Evolutionary conservation across 2,329 filamentous ascomycete genomes (phyloP).

Genomic region (Penicillium decumbens): DNA sequence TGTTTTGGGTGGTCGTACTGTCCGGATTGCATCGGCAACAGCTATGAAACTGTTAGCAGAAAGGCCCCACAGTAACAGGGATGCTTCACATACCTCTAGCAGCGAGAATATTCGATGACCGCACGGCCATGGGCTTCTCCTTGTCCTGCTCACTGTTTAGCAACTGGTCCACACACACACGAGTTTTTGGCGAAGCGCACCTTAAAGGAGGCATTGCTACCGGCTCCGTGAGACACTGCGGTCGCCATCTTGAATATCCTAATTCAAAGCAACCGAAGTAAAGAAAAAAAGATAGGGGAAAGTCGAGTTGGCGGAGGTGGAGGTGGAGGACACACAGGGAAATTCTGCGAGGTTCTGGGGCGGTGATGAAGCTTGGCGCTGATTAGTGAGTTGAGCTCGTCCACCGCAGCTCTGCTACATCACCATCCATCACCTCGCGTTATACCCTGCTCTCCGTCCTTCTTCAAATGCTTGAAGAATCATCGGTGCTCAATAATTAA

Average conservation of each 20-base stretch:
- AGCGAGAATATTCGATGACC: conserved; percentile 93
- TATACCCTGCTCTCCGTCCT: conserved; percentile 19
- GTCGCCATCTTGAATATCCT: conserved; percentile 47
- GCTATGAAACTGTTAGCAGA: conserved; percentile 52
- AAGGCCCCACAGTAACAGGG: background rate
- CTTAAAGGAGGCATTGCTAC: conserved; percentile 64
- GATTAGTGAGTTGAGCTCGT: conserved; percentile 38
- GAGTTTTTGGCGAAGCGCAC: conserved; percentile 37
- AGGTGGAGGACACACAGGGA: conserved; percentile 30
- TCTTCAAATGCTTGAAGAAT: conserved; percentile 8
- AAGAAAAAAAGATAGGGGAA: conserved; percentile 20
- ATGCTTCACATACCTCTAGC: conserved; percentile 66
- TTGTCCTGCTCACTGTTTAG: conserved; percentile 60
- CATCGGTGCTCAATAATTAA: background rate
- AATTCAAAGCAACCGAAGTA: conserved; percentile 25
- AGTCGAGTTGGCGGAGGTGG: conserved; percentile 22
- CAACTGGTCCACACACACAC: conserved; percentile 28
- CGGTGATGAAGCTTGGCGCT: conserved; percentile 40
- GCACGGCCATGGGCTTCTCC: conserved; percentile 97
- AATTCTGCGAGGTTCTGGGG: conserved; percentile 40
- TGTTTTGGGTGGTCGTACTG: conserved; percentile 45
- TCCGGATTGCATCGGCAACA: conserved; percentile 95
- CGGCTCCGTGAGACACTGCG: conserved; percentile 45
- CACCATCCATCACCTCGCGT: conserved; percentile 19
- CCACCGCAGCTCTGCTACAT: conserved; percentile 34